Evolutionary conservation across 441 rosid genomes (phyloP), one percentile per base, ranked within the genome.

Genomic region (Arabidopsis lyrata): DNA sequence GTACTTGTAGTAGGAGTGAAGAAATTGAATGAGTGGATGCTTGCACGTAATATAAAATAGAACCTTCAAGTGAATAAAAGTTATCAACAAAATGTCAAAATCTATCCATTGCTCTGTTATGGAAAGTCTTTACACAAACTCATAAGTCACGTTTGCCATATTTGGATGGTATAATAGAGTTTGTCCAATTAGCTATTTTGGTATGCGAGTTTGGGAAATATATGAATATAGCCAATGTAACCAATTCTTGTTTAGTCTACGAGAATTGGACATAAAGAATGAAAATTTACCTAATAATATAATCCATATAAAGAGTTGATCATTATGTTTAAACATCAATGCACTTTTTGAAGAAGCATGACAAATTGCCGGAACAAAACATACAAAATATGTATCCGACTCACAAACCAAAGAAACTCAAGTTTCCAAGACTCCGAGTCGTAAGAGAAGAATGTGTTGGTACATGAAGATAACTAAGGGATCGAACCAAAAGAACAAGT

Each of bases 1-100:
- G 11, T 54, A 69, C 79, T 70, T 76, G 80, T 29, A 64, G 80
- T 76, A 63, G 48, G 48, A 64, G 80, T 64, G 48, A 76, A 70
- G 80, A 48, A 65, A 38, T 7, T 54, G 2, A 63, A 45, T 18
- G 38, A 42, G 6, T 35, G 27, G 38, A 62, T 31, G 62, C 80
- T 77, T 77, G 61, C 41, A 77, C 66, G 79, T 31, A 39, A 63
- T 57, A 58, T 5, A 14, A 63, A 56, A 76, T n/a, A 38, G 50
- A 34, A 66, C 47, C 63, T 50, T 20, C 59, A 24, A 22, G 57
- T 63, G n/a, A 54, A 2, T 15, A 20, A 34, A 53, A 41, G 44
- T 73, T 60, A 49, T 39, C 31, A 66, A 38, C 60, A 32, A 41
- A 11, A 42, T 10, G 29, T 15, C 65, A 57, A 47, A 45, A 65